Base-by-base conservation (phyloP, 1,284 basidiomycete genomes). In the Tylopilus orsonianus region DNA sequence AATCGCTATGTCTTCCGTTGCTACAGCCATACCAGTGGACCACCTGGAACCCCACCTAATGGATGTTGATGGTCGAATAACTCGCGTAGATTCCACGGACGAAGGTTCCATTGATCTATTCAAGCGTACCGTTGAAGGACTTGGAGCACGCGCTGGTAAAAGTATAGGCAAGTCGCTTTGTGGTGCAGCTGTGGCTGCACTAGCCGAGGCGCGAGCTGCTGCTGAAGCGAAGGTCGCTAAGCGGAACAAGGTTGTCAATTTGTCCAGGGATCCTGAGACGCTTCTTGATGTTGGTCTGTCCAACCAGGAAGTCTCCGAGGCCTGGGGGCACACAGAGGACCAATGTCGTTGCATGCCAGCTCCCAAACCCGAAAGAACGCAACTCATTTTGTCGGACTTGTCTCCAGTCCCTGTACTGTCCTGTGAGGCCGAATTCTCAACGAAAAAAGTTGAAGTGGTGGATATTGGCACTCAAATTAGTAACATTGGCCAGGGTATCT, bases 221-320 rank as follows among this genome's bases (percentile, higher is more conserved):
- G 87, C 87, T 5, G 83, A 88, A 61, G 85, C 81, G 5, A 75
- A 78, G 48, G 74, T 90, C 12, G 85, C 81, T 2, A 77, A 87
- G 59, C 70, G 84, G 36, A 70, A 78, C 54, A 78, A 79, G 61
- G 65, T 71, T 35, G 72, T 75, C 43, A 68, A 71, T 40, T 69
- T 71, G 62, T 50, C 57, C 61, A 48, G 63, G 57, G 33, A 66
- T 56, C 44, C 65, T 19, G 62, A 57, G 30, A 44, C 49, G 23
- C 54, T 57, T 33, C 34, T 50, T 20, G 52, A 51, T 33, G 44
- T 54, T 22, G 41, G 41, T 14, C 24, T 51, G 12, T 35, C 33
- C 6, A 33, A 48, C 39, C 34, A 39, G 34, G 50, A 51, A 48
- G 19, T 18, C 4, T 4, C 34, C 40, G 32, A 39, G 34, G 66